phyloP scores from a whole-genome alignment of 2,329 filamentous ascomycete species.

The Aspergillus floridensis region DNA sequence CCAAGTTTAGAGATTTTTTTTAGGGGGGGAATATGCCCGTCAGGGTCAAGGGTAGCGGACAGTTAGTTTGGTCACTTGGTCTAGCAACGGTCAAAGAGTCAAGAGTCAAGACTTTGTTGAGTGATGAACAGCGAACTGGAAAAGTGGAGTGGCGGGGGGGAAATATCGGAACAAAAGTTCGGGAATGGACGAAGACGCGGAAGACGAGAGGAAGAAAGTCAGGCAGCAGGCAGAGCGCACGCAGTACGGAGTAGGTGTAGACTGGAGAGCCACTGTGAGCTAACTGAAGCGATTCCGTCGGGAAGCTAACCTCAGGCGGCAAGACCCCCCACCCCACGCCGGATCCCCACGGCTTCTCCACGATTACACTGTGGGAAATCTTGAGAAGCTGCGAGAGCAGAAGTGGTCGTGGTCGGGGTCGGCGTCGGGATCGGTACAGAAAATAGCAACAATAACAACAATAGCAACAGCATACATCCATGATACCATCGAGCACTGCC shows the following conservation, averaged over 20 bases:
- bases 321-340: slow-evolving; percentile 5
- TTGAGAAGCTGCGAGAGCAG: too few species aligned
- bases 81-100: neutral
- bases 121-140: neutral
- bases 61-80: neutral
- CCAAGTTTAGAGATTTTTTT: slow-evolving; percentile 1
- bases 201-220: neutral
- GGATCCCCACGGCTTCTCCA: slow-evolving; percentile 3
- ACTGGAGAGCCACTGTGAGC: neutral
- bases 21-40: neutral
- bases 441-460: too few species aligned
- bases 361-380: neutral
- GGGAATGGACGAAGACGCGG: slow-evolving; percentile 9
- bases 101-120: too few species aligned
- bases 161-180: slow-evolving; percentile 18
- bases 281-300: neutral
- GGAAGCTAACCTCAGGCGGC: neutral
- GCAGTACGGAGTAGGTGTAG: too few species aligned
- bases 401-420: too few species aligned
- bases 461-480: too few species aligned
- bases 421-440: too few species aligned
- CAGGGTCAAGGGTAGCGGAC: neutral
- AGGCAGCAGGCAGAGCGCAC: too few species aligned
- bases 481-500: neutral
- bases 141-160: neutral